Base-by-base conservation (phyloP, 2,329 filamentous ascomycete species). In the Pyrenophora seminiperda region DNA sequence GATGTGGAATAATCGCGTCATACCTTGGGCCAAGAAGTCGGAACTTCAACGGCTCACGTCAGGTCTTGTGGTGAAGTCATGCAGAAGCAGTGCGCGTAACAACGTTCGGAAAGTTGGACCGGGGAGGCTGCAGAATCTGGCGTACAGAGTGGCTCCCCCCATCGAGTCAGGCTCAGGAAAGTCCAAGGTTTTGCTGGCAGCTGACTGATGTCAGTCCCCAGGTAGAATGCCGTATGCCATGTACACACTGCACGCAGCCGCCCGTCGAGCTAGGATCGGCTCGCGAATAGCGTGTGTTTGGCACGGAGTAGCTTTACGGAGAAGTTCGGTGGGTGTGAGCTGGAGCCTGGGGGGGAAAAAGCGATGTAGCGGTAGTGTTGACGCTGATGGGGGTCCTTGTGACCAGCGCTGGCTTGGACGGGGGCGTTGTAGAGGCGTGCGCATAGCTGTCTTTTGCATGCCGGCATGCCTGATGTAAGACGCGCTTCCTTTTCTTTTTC, bases 271-370 rank as follows among this genome's bases (percentile, higher is more conserved):
- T 59, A 59, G 61, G 53, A 37, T 54, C 56, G 51, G 56, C 52
- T 58, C 57, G 61, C 17, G 40, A 38, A 39, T 53, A 58, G 48
- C 33, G 51, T 33, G 20, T 47, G 41, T 38, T 29, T 53, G 47
- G 41, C 39, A 46, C 50, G 15, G 34, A 43, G 32, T 14, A 39
- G 39, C 30, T 40, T 40, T 13, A 48, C 61, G 65, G 65, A 68
- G 51, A 62, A 62, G 61, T 53, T 70, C 63, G 63, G 65, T 37
- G 52, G 32, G 32, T 22, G 33, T 39, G 47, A 41, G 33, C 19
- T 7, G 44, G 29, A 14, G 29, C 2, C 32, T 27, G 9, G 11
- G 18, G 14, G 17, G 17, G 15, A 30, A 13, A 22, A 7, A 15
- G 15, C 20, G 17, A 3, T 24, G 17, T 14, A 17, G 24, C 31